Evolutionary conservation across 495 filamentous ascomycete species (phyloP).

Genomic region (Penicillium steckii): DNA sequence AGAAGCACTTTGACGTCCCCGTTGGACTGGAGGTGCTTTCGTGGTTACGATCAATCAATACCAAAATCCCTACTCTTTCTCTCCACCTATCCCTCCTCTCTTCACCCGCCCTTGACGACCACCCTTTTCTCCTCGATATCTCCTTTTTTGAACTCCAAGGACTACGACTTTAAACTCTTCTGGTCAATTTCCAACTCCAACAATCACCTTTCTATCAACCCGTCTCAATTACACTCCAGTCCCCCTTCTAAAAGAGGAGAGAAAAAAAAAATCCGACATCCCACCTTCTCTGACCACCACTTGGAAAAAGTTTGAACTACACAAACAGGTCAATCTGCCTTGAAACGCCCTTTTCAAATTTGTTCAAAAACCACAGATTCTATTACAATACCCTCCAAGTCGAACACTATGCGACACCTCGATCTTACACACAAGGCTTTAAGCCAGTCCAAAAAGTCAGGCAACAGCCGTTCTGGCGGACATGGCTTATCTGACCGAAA

Average conservation of each 20-base stretch:
- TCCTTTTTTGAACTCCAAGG: not conserved
- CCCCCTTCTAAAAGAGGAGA: not conserved
- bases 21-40: slow-evolving; percentile 43
- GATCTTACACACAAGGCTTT: slow-evolving; percentile 19
- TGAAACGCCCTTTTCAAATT: slow-evolving; percentile 33
- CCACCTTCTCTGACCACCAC: not conserved
- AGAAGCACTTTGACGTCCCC: slow-evolving; percentile 42
- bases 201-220: not conserved
- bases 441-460: slow-evolving; percentile 27
- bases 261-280: slow-evolving; percentile 1
- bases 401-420: slow-evolving; percentile 17
- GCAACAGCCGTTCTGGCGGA: slow-evolving; percentile 22
- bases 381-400: slow-evolving; percentile 24
- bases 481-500: slow-evolving; percentile 29
- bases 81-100: slow-evolving; percentile 4
- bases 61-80: slow-evolving; percentile 9
- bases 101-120: slow-evolving; percentile 6
- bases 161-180: not conserved
- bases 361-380: slow-evolving; percentile 23
- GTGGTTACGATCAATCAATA: slow-evolving; percentile 20
- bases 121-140: not conserved
- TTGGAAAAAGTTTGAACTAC: slow-evolving; percentile 21
- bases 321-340: slow-evolving; percentile 25
- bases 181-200: not conserved
- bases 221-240: not conserved